These are phyloP conservation scores for Astragalus membranaceus DNA, from an alignment of 306 rosid genomes.

Conservation along the genomic window DNA sequence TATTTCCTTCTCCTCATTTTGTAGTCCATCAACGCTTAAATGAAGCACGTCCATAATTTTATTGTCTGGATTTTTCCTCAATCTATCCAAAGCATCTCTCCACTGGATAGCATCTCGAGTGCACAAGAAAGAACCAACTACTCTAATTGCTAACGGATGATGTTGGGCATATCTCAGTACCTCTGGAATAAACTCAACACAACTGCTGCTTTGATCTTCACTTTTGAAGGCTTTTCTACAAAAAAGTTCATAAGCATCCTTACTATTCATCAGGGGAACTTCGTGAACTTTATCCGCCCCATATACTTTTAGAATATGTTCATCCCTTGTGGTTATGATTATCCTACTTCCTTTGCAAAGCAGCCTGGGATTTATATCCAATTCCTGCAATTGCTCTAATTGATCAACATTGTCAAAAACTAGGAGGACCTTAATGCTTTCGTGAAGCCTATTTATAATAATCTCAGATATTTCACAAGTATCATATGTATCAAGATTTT, in stretches of 20 bases:
- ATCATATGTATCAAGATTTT: background rate
- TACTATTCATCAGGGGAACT: background rate
- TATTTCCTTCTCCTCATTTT: conserved; percentile 12
- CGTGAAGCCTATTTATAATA: background rate
- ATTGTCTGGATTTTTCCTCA: background rate
- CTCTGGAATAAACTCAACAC: background rate
- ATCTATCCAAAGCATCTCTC: conserved; percentile 7
- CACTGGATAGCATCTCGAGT: background rate
- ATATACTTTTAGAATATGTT: background rate
- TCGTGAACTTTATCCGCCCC: background rate
- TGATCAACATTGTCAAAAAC: conserved; percentile 18
- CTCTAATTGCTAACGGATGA: conserved; percentile 11
- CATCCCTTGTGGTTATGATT: conserved; percentile 12
- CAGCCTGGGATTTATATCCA: background rate
- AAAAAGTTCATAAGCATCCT: background rate
- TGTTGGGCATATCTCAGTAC: background rate
- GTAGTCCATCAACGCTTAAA: conserved; percentile 1
- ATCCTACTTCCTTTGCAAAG: conserved; percentile 1
- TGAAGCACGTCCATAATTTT: conserved; percentile 6
- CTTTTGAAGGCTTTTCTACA: conserved; percentile 10
- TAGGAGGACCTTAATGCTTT: background rate
- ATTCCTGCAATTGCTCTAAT: background rate
- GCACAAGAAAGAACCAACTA: conserved; percentile 17
- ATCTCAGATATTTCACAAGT: background rate
- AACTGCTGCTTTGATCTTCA: background rate